Evolutionary conservation across 768 basidiomycete species (phyloP).

Genomic region (Crucibulum laeve): DNA sequence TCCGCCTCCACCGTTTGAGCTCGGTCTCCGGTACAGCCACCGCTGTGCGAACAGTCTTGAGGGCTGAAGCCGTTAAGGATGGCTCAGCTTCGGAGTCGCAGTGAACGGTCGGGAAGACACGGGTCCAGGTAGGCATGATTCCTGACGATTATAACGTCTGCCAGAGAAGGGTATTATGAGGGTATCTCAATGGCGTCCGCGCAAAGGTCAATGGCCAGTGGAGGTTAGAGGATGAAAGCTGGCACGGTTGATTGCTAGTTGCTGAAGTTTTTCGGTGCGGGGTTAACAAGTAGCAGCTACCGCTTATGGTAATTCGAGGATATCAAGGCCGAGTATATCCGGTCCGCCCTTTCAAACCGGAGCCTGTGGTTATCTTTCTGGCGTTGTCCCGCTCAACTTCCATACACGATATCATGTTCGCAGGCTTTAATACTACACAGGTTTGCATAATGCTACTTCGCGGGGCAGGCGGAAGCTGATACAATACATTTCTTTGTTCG

Average conservation of each 20-base stretch:
- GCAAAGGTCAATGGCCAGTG: constrained; percentile 3
- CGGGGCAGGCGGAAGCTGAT: constrained; percentile 67
- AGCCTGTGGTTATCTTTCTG: too few species aligned
- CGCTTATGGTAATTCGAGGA: constrained; percentile 11
- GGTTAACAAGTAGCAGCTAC: constrained; percentile 21
- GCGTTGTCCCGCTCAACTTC: too few species aligned
- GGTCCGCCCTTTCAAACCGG: too few species aligned
- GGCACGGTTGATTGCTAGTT: constrained; percentile 10
- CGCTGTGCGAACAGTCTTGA: constrained; percentile 64
- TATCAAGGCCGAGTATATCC: too few species aligned
- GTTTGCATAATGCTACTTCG: constrained; percentile 27
- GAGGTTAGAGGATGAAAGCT: constrained; percentile 9
- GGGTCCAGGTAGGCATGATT: constrained; percentile 33
- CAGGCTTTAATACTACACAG: too few species aligned
- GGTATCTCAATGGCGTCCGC: constrained; percentile 19
- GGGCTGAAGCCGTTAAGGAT: constrained; percentile 46
- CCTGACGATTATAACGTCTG: constrained; percentile 20
- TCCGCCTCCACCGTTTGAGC: constrained; percentile 82
- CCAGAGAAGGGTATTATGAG: constrained; percentile 28
- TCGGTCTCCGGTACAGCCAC: constrained; percentile 77
- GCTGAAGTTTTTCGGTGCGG: constrained; percentile 30
- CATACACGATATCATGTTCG: too few species aligned
- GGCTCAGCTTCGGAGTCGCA: constrained; percentile 47
- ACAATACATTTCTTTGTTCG: constrained; percentile 98
- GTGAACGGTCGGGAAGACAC: constrained; percentile 45